Evolutionary conservation across 495 filamentous ascomycete genomes (phyloP).

Genomic region (Penicillium alfredii): DNA sequence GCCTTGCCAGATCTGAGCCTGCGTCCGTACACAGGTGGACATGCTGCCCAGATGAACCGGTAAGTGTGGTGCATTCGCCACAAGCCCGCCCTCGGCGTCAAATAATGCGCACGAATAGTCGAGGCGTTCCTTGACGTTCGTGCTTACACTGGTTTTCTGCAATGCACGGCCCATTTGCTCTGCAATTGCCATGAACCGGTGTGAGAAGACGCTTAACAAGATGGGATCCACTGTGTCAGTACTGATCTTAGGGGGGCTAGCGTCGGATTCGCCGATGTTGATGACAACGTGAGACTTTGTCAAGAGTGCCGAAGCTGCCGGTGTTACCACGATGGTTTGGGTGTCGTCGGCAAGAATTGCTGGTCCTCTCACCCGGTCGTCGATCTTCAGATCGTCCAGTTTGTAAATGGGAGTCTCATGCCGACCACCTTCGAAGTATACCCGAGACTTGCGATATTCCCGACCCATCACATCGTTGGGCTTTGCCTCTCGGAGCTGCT

Average conservation of each 20-base stretch:
- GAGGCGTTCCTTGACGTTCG: slow-evolving; percentile 41
- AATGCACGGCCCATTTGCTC: slow-evolving; percentile 42
- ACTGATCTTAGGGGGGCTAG: slow-evolving; percentile 37
- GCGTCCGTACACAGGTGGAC: slow-evolving; percentile 52
- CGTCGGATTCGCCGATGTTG: slow-evolving; percentile 26
- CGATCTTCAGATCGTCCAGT: slow-evolving; percentile 64
- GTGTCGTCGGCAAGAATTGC: slow-evolving; percentile 88
- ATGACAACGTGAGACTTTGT: slow-evolving; percentile 28
- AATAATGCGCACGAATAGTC: slow-evolving; percentile 42
- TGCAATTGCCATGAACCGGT: slow-evolving; percentile 36
- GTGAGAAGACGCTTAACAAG: slow-evolving; percentile 64
- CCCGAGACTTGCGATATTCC: slow-evolving; percentile 28
- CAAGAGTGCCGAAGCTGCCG: slow-evolving; percentile 52
- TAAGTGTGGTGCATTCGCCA: slow-evolving; percentile 73
- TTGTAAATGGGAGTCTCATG: slow-evolving; percentile 76
- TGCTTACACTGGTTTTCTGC: slow-evolving; percentile 36
- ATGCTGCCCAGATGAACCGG: slow-evolving; percentile 90
- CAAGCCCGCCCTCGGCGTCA: slow-evolving; percentile 31
- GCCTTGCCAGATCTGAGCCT: slow-evolving; percentile 77
- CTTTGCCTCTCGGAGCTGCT: slow-evolving; percentile 67
- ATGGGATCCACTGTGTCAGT: slow-evolving; percentile 55
- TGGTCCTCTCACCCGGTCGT: slow-evolving; percentile 70
- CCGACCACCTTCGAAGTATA: slow-evolving; percentile 52
- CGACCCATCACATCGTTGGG: slow-evolving; percentile 26
- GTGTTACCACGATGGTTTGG: slow-evolving; percentile 86